phyloP scores from a whole-genome alignment of 805 yeast species.

The Hanseniaspora jakobsenii region DNA sequence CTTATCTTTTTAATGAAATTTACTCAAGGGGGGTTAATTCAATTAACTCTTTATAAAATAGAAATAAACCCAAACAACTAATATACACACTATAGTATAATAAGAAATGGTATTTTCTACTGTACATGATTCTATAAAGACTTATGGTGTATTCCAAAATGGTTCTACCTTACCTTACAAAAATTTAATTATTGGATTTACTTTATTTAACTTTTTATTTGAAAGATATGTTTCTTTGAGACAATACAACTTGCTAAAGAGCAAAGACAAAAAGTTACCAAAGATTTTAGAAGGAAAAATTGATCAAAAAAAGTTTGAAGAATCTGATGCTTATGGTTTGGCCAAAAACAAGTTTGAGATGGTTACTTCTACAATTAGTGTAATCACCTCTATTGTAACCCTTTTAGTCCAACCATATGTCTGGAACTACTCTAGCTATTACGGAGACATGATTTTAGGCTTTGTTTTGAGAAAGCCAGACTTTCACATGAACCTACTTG shows the following conservation, averaged over 20 bases:
- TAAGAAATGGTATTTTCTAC: background rate
- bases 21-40: no score
- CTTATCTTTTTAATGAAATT: no score
- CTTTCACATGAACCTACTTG: conserved; percentile 28
- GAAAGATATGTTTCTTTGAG: conserved; percentile 64
- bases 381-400: conserved; percentile 26
- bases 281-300: conserved; percentile 53
- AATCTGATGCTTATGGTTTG: conserved; percentile 65
- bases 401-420: conserved; percentile 53
- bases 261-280: conserved; percentile 47
- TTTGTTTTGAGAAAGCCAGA: conserved; percentile 25
- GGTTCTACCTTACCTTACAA: conserved; percentile 71
- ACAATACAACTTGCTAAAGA: conserved; percentile 53
- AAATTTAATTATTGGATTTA: conserved; percentile 54
- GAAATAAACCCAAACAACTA: background rate
- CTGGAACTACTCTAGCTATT: conserved; percentile 40
- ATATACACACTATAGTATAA: no score
- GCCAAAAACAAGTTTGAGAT: conserved; percentile 66
- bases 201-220: conserved; percentile 62
- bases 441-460: conserved; percentile 26
- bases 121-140: background rate
- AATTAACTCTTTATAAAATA: background rate
- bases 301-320: conserved; percentile 57
- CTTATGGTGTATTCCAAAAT: background rate
- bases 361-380: conserved; percentile 40